Conservation (phyloP, 169 alveolate species). For the Cryptosporidium meleagridis region DNA sequence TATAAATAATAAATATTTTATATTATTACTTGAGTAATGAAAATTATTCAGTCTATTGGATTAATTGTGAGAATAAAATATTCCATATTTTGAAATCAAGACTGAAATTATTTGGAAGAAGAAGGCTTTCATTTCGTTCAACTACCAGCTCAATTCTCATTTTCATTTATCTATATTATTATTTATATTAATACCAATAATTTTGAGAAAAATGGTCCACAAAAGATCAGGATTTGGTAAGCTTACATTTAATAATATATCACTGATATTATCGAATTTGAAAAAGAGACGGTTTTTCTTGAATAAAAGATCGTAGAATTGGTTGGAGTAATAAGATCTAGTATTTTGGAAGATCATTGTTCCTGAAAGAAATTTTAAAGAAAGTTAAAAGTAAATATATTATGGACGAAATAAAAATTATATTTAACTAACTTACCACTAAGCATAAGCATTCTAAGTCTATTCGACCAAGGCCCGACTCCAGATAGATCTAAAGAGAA, state of each 20-base stretch:
- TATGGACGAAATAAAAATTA: not conserved
- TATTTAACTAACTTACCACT: slow-evolving; percentile 47
- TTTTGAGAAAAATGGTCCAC: not conserved
- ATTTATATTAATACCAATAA: too few species aligned
- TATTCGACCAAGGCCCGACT: slow-evolving; percentile 69
- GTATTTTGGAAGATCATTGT: slow-evolving; percentile 24
- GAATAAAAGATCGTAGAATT: slow-evolving; percentile 33
- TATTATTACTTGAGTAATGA: too few species aligned
- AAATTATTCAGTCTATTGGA: too few species aligned
- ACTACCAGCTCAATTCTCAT: too few species aligned
- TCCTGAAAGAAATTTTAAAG: not conserved
- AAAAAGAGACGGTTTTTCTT: slow-evolving; percentile 40
- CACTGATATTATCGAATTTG: not conserved
- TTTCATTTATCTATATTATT: too few species aligned
- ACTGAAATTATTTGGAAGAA: too few species aligned
- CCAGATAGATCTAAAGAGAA: slow-evolving; percentile 60
- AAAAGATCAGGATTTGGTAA: not conserved
- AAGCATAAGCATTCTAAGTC: slow-evolving; percentile 47
- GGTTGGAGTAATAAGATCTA: slow-evolving; percentile 32
- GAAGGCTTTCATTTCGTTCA: too few species aligned
- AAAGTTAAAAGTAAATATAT: not conserved
- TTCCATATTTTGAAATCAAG: too few species aligned
- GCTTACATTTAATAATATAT: slow-evolving; percentile 40
- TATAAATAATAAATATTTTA: too few species aligned
- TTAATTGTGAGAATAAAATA: too few species aligned